Conservation (phyloP, 106 monocot species). For the Ottelia alismoides region DNA sequence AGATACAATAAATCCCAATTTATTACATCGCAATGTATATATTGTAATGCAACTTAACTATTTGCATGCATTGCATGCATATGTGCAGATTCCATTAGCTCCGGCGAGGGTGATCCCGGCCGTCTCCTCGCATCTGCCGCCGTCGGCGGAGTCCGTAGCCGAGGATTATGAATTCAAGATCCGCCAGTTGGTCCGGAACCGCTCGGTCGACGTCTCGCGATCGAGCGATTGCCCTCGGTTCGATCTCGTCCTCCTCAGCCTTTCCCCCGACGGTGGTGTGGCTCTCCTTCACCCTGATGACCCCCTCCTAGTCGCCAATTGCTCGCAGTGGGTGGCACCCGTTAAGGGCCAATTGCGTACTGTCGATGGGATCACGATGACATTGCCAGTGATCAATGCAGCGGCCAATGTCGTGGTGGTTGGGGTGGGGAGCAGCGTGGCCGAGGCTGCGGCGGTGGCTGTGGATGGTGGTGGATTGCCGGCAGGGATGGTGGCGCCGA, state of each 20-base stretch:
- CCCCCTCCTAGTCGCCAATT: neutral
- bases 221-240: slow-evolving; percentile 10
- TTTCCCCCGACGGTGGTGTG: slow-evolving; percentile 3
- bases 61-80: too few relatives aligned
- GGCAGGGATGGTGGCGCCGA: slow-evolving; percentile 4
- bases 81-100: slow-evolving; percentile 3
- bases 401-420: slow-evolving; percentile 5
- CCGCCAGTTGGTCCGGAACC: slow-evolving; percentile 9
- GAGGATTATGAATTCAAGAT: slow-evolving; percentile 12
- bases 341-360: too few relatives aligned
- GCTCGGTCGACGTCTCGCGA: slow-evolving; percentile 7
- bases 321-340: slow-evolving; percentile 7
- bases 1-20: too few relatives aligned
- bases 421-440: slow-evolving; percentile 1
- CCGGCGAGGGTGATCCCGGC: slow-evolving; percentile 7
- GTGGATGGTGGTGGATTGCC: neutral
- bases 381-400: slow-evolving; percentile 11
- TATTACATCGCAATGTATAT: too few relatives aligned
- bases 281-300: slow-evolving; percentile 2
- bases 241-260: slow-evolving; percentile 4
- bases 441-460: neutral
- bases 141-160: neutral
- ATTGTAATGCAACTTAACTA: too few relatives aligned
- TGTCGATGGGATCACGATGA: slow-evolving; percentile 1
- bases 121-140: neutral